Evolutionary conservation across 129 eudicot genomes (phyloP).

Genomic region (Dittrichia graveolens): DNA sequence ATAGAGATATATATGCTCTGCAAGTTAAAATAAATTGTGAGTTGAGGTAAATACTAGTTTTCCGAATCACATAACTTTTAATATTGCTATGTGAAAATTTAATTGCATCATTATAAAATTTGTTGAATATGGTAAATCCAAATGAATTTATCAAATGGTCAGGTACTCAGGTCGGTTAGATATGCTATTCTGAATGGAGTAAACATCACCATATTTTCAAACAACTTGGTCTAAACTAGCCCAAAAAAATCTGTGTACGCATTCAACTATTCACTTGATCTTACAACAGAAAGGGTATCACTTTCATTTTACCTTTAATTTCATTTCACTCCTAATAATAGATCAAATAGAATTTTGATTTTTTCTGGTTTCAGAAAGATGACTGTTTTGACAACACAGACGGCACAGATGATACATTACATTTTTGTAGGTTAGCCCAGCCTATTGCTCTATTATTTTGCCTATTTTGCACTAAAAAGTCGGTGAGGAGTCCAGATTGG

Average conservation of each 20-base stretch:
- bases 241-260: slow-evolving; percentile 14
- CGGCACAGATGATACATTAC: not conserved
- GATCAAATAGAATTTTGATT: not conserved
- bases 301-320: not conserved
- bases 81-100: not conserved
- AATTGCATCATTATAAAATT: not conserved
- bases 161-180: slow-evolving; percentile 5
- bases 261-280: slow-evolving; percentile 9
- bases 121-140: not conserved
- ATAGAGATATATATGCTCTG: slow-evolving; percentile 2
- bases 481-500: slow-evolving; percentile 1
- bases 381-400: slow-evolving; percentile 6
- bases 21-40: not conserved
- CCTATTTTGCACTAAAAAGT: slow-evolving; percentile 12
- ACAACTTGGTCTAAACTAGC: slow-evolving; percentile 16
- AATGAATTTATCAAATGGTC: not conserved
- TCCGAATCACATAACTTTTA: not conserved
- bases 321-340: slow-evolving; percentile 4
- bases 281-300: not conserved
- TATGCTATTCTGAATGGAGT: not conserved
- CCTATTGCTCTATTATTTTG: slow-evolving; percentile 4
- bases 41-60: not conserved
- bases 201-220: not conserved
- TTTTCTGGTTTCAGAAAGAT: not conserved
- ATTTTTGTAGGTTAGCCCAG: slow-evolving; percentile 15